Percentiles rank a stretch among this genome's conserved stretches.
Conservation (phyloP, 192 early-diverging fungal genomes). For the Paraglomus occultum region DNA sequence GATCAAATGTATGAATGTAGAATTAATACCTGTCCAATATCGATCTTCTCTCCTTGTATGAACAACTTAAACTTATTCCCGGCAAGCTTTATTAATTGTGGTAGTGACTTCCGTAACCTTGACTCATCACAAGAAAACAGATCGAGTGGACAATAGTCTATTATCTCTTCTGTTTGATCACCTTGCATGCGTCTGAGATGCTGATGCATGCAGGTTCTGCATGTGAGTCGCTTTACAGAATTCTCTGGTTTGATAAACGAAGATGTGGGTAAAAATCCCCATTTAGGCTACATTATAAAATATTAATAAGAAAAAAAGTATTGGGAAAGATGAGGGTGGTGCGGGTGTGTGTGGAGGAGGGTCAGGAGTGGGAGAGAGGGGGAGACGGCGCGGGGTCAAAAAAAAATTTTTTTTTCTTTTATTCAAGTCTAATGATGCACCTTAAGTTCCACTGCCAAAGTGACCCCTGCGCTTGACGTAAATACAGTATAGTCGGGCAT, state of each 20-base stretch:
- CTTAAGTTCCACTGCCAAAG: background rate
- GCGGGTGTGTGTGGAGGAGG: too few relatives aligned
- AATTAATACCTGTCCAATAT: conserved; percentile 21
- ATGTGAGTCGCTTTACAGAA: conserved; percentile 55
- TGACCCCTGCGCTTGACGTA: background rate
- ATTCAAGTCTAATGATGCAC: background rate
- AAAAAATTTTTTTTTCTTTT: background rate
- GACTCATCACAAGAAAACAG: conserved; percentile 46
- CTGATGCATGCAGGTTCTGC: conserved; percentile 80
- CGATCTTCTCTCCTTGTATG: conserved; percentile 38
- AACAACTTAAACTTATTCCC: conserved; percentile 59
- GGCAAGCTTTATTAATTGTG: conserved; percentile 40
- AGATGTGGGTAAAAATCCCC: conserved; percentile 64
- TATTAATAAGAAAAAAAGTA: background rate
- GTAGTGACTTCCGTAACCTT: conserved; percentile 40
- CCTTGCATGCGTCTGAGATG: conserved; percentile 43
- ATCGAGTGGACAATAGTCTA: conserved; percentile 69
- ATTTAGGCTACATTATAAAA: conserved; percentile 55
- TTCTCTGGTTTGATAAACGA: conserved; percentile 34
- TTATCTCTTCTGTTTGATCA: conserved; percentile 30
- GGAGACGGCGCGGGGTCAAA: background rate
- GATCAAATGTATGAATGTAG: background rate
- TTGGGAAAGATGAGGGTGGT: background rate
- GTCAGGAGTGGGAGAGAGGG: too few relatives aligned
- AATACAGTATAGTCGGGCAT: conserved; percentile 46